Evolutionary conservation across 768 basidiomycete species (phyloP).

Genomic region (Kwoniella botswanensis): DNA sequence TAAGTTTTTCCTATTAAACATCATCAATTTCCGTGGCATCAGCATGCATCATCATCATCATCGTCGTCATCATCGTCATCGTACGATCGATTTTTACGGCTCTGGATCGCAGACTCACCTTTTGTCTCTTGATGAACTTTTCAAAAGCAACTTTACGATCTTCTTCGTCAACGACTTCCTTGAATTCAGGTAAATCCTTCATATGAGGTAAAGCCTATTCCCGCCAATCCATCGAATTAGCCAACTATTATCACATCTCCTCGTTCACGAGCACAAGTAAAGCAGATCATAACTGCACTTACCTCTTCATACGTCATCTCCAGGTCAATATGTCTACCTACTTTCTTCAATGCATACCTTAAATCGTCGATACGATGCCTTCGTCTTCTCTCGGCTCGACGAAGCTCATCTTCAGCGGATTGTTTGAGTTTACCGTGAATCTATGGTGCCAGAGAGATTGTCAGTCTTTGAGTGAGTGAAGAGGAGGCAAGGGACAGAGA

Average conservation of each 20-base stretch:
- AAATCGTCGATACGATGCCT: constrained; percentile 93
- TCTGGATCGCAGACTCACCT: constrained; percentile 62
- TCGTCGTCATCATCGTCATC: background rate
- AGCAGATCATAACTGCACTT: constrained; percentile 43
- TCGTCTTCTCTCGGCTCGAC: constrained; percentile 75
- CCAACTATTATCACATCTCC: background rate
- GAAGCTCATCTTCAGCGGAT: constrained; percentile 82
- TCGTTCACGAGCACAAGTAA: background rate
- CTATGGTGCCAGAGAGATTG: constrained; percentile 60
- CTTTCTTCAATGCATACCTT: constrained; percentile 90
- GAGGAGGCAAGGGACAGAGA: background rate
- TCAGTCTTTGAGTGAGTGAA: background rate
- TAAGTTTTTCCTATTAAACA: constrained; percentile 70
- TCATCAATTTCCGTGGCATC: constrained; percentile 10
- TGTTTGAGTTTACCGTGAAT: constrained; percentile 70
- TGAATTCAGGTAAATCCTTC: constrained; percentile 81
- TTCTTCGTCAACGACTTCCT: constrained; percentile 81
- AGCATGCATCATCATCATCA: background rate
- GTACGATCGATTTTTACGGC: too few relatives aligned
- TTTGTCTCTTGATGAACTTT: constrained; percentile 89
- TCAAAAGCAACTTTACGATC: constrained; percentile 80
- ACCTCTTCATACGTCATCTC: constrained; percentile 80
- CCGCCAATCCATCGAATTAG: constrained; percentile 18
- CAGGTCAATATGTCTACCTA: constrained; percentile 79
- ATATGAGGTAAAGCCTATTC: constrained; percentile 73